Base-by-base conservation (phyloP, 176 grass and related monocot species). In the Poa annua region DNA sequence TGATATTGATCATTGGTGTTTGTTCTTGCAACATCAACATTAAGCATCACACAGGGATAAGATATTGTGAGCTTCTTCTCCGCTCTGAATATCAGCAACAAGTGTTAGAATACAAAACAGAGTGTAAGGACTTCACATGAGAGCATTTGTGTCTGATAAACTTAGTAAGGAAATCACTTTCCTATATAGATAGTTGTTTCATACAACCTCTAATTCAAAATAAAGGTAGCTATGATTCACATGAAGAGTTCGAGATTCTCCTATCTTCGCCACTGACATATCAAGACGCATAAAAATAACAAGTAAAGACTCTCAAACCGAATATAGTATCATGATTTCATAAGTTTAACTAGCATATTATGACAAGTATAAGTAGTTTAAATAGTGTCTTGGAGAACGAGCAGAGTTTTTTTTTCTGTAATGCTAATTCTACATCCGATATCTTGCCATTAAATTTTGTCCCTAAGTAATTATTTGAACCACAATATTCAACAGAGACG, bases 1-100 rank as follows among this genome's bases (percentile, higher is more conserved):
- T 98, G 96, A 80, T 98, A 98, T 86, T 98, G 96, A 85, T 98
- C 90, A 74, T 98, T 98, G 26, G 96, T 95, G 90, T 98, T 95
- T 77, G 92, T 95, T 83, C 88, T 95, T 52, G 96, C 92, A 42
- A 98, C 90, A 88, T 95, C 92, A 84, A 91, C 90, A 85, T 98
- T 98, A 84, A 98, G 90, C 96, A 98, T 98, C 53, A 95, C 90
- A 21, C 96, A 98, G 52, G 96, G 96, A 79, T 98, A 98, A 68
- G 92, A 98, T 84, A 95, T 95, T 51, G 90, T 85, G n/a, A 98
- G 72, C 74, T 95, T 97, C 67, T 98, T 93, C 73, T 83, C 88
- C 69, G 88, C 85, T 72, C 96, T 98, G 92, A 86, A 89, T 77
- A 88, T 82, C 81, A 80, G 41, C 67, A 78, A 78, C 51, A 83